phyloP scores from a whole-genome alignment of 2,329 filamentous ascomycete species.

The Cladorrhinum sp. region DNA sequence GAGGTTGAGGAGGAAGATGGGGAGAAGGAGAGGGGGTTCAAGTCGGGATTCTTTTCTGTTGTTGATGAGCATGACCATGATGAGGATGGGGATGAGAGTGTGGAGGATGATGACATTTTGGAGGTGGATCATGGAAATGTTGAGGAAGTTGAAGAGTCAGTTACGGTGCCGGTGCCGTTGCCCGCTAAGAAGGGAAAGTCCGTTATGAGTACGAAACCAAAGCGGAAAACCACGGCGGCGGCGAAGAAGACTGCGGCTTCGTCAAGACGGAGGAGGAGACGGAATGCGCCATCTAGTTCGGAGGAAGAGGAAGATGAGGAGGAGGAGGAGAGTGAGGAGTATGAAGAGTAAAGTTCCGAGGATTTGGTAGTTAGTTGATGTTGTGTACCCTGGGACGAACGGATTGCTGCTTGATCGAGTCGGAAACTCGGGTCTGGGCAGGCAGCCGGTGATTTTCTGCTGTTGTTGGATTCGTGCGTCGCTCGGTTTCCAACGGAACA shows the following conservation, averaged over 20 bases:
- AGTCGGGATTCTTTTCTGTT: slow-evolving; percentile 49
- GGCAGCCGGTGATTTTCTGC: neutral
- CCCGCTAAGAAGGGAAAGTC: slow-evolving; percentile 1
- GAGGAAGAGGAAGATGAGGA: slow-evolving; percentile 26
- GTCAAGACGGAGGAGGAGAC: slow-evolving; percentile 19
- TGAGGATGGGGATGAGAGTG: slow-evolving; percentile 32
- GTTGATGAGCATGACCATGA: slow-evolving; percentile 43
- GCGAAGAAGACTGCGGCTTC: slow-evolving; percentile 13
- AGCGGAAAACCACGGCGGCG: slow-evolving; percentile 17
- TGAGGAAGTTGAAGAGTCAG: slow-evolving; percentile 11
- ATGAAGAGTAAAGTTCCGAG: slow-evolving; percentile 17
- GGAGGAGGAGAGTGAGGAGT: slow-evolving; percentile 16
- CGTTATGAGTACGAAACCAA: slow-evolving; percentile 21
- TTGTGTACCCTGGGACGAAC: neutral
- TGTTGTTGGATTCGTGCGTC: neutral
- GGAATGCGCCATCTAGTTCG: slow-evolving; percentile 19
- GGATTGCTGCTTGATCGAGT: neutral
- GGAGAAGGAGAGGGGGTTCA: slow-evolving; percentile 30
- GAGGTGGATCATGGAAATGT: slow-evolving; percentile 32
- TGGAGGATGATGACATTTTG: slow-evolving; percentile 31
- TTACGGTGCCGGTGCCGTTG: neutral
- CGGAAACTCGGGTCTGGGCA: no score
- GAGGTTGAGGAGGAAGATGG: slow-evolving; percentile 43
- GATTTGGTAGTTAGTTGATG: neutral
- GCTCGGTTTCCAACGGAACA: no score